A percentile compares a stretch with the other conserved stretches of the same genome.
Evolutionary conservation across 805 yeast genomes (phyloP).

Genomic region (Candida incommunis): DNA sequence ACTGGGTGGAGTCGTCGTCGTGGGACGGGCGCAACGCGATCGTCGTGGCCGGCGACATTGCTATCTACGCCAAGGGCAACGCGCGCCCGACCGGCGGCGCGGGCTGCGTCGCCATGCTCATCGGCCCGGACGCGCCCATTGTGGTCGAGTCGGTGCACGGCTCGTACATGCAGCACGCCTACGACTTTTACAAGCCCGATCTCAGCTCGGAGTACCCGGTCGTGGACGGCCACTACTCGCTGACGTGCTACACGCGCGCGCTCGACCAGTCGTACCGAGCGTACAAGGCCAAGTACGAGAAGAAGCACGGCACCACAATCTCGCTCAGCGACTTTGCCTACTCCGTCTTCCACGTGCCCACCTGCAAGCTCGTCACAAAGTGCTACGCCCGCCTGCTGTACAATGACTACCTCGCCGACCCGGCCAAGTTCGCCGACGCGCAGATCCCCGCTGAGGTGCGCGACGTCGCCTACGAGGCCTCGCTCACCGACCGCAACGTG

Average conservation of each 20-base stretch:
- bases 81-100: slow-evolving; percentile 99
- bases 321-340: slow-evolving; percentile 69
- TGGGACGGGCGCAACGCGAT: slow-evolving; percentile 99
- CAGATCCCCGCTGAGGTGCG: slow-evolving; percentile 39
- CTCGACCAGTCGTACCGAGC: slow-evolving; percentile 73
- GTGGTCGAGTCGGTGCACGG: slow-evolving; percentile 86
- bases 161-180: slow-evolving; percentile 89
- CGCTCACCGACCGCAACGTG: slow-evolving; percentile 62
- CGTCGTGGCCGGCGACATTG: slow-evolving; percentile 96
- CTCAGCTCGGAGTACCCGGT: slow-evolving; percentile 92
- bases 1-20: slow-evolving; percentile 89
- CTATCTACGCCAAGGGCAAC: slow-evolving; percentile 90
- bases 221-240: slow-evolving; percentile 94
- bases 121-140: slow-evolving; percentile 96
- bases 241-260: slow-evolving; percentile 88
- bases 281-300: slow-evolving; percentile 64
- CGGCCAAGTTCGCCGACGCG: slow-evolving; percentile 42
- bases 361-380: slow-evolving; percentile 87
- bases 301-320: slow-evolving; percentile 30
- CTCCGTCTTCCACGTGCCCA: slow-evolving; percentile 96
- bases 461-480: slow-evolving; percentile 52
- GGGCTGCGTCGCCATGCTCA: slow-evolving; percentile 85
- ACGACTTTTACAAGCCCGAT: slow-evolving; percentile 97
- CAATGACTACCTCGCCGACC: slow-evolving; percentile 71
- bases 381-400: slow-evolving; percentile 84